A percentile compares a stretch with the other conserved stretches of the same genome.
phyloP scores from a whole-genome alignment of 116 monocot species.

The Posidonia oceanica region DNA sequence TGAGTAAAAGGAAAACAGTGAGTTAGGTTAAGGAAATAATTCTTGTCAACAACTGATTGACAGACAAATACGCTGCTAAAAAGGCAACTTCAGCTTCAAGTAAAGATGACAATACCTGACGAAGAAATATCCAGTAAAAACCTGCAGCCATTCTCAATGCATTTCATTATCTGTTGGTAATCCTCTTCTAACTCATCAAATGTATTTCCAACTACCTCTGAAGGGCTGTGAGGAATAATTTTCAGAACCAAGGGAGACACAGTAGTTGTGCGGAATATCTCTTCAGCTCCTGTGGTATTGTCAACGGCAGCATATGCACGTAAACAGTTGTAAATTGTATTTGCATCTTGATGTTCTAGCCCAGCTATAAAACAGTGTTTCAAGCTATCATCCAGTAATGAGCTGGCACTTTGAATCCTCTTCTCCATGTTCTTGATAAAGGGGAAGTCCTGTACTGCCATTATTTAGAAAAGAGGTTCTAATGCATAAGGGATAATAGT shows the following conservation, averaged over 20 bases:
- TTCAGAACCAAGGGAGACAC: slow-evolving; percentile 74
- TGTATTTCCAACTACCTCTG: slow-evolving; percentile 28
- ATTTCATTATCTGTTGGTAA: slow-evolving; percentile 57
- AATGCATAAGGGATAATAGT: no score
- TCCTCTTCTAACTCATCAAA: slow-evolving; percentile 61
- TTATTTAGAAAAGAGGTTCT: slow-evolving; percentile 11
- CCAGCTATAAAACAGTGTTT: slow-evolving; percentile 68
- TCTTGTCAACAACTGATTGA: background rate
- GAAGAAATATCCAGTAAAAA: slow-evolving; percentile 93
- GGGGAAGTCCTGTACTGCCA: slow-evolving; percentile 87
- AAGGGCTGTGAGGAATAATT: slow-evolving; percentile 38
- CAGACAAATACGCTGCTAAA: background rate
- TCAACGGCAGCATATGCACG: slow-evolving; percentile 98
- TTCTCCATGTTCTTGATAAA: slow-evolving; percentile 97
- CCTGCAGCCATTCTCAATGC: slow-evolving; percentile 72
- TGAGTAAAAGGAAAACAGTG: slow-evolving; percentile 22
- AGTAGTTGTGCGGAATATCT: slow-evolving; percentile 65
- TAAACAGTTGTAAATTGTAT: slow-evolving; percentile 83
- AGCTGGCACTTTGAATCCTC: slow-evolving; percentile 64
- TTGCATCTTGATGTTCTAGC: slow-evolving; percentile 59
- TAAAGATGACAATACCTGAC: slow-evolving; percentile 39
- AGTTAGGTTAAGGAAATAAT: background rate
- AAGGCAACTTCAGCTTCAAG: background rate
- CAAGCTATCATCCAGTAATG: slow-evolving; percentile 57
- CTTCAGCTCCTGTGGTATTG: slow-evolving; percentile 83